Evolutionary conservation across 208 protist species (phyloP), one percentile per base, ranked within the genome.

Genomic region (Sergeia podlipaevii): DNA sequence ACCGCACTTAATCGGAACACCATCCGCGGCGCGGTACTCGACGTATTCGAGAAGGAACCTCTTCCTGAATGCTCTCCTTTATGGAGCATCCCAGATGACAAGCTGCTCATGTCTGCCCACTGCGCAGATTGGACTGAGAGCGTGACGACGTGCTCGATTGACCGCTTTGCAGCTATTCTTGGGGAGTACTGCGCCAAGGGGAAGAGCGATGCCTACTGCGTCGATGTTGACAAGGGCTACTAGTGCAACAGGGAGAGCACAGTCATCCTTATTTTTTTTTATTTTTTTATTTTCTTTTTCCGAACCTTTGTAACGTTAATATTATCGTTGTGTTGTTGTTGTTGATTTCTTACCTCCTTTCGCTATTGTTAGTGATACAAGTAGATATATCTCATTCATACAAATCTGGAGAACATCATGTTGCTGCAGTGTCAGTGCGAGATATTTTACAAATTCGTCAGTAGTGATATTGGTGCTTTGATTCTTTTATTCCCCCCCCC

Each of bases 31-130:
- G 89, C 84, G 3, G 77, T 76, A 8, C 69, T 95, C 21, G 85
- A 95, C 53, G 89, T 95, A 23, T 92, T 87, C 48, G 60, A 87
- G 60, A 59, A 50, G 52, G 85, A 95, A 65, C 89, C 85, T 20
- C 75, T 93, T 11, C 70, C 82, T 15, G 24, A 48, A 42, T 53
- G 50, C 8, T 91, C 82, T n/a, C 70, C 73, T 4, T 33, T 93
- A 13, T 95, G 85, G 82, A 59, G 55, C 3, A 8, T 92, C 3
- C 61, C 62, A 10, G 70, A 85, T 32, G 76, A 84, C 47, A 89
- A 89, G 65, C 17, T 90, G 24, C 72, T 94, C 1, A 50, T 94
- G 3, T 70, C 74, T 1, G 11, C 83, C 1, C 82, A 91, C 43
- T 84, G 70, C 44, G 85, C 79, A 0, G 79, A 86, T 51, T 67